Evolutionary conservation across 345 rosid genomes (phyloP).

Genomic region (Rhodamnia rubescens): DNA sequence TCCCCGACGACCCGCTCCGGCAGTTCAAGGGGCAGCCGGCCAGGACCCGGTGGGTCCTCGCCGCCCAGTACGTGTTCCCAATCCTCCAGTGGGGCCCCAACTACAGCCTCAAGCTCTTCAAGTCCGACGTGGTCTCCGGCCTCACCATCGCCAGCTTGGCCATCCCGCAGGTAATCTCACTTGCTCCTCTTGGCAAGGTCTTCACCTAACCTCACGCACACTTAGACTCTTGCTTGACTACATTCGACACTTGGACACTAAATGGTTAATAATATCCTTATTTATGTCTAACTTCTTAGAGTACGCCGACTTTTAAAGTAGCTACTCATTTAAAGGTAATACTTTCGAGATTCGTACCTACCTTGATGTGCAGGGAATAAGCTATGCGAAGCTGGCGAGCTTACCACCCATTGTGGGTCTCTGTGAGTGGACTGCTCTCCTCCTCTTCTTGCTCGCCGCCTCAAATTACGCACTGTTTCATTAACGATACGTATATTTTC

Average conservation of each 20-base stretch:
- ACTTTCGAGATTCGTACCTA: not conserved
- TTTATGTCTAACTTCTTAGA: not conserved
- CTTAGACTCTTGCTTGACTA: not conserved
- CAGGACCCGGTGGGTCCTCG: slow-evolving; percentile 45
- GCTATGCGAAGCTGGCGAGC: slow-evolving; percentile 91
- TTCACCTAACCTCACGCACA: not conserved
- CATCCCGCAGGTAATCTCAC: slow-evolving; percentile 64
- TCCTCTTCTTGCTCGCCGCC: not conserved
- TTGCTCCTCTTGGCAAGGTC: not conserved
- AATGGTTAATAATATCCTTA: not conserved
- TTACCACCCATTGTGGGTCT: slow-evolving; percentile 87
- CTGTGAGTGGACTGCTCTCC: slow-evolving; percentile 40
- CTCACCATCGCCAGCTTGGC: slow-evolving; percentile 98
- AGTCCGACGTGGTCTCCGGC: slow-evolving; percentile 80
- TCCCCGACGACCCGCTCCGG: slow-evolving; percentile 94
- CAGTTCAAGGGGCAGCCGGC: slow-evolving; percentile 74
- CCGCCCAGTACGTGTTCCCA: slow-evolving; percentile 69
- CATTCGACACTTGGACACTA: not conserved
- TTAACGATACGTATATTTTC: not conserved
- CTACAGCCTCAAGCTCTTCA: slow-evolving; percentile 58
- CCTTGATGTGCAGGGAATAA: slow-evolving; percentile 57
- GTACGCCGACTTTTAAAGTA: not conserved
- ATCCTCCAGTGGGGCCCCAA: slow-evolving; percentile 85
- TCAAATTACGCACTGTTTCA: not conserved
- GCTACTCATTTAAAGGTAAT: not conserved